A percentile compares a stretch with the other conserved stretches of the same genome.
phyloP scores from a whole-genome alignment of 345 rosid genomes.

The thale cress (Arabidopsis thaliana) region DNA sequence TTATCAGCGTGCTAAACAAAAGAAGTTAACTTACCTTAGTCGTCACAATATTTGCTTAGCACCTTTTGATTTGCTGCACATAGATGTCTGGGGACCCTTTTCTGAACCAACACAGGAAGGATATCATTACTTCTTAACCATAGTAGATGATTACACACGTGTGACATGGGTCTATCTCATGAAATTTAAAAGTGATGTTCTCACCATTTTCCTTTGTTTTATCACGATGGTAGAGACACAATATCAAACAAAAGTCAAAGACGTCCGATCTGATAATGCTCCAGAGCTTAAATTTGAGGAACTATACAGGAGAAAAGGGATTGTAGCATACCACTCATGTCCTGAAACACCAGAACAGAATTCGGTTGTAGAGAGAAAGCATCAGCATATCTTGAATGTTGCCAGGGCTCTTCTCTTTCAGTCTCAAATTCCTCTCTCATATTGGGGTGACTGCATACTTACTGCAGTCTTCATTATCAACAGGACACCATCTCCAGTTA shows the following conservation, averaged over 20 bases:
- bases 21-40: not conserved
- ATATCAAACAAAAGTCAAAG: accelerated
- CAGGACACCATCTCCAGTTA: not conserved
- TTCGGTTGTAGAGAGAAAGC: not conserved
- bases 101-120: not conserved
- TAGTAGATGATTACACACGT: not conserved
- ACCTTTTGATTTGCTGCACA: not conserved
- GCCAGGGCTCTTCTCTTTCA: not conserved
- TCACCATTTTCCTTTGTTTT: accelerated
- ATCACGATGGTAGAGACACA: not conserved
- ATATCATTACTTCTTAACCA: not conserved
- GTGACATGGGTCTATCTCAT: not conserved
- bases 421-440: not conserved
- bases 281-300: not conserved
- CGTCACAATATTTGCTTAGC: accelerated
- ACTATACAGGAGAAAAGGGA: accelerated
- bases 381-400: not conserved
- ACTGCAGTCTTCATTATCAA: not conserved
- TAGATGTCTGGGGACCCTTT: not conserved
- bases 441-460: not conserved
- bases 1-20: not conserved
- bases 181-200: not conserved
- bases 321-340: not conserved
- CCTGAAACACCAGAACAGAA: not conserved
- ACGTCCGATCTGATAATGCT: not conserved